These are phyloP conservation scores for Oryza punctata DNA, from an alignment of 176 grass and related monocot species.

Conservation along the genomic window DNA sequence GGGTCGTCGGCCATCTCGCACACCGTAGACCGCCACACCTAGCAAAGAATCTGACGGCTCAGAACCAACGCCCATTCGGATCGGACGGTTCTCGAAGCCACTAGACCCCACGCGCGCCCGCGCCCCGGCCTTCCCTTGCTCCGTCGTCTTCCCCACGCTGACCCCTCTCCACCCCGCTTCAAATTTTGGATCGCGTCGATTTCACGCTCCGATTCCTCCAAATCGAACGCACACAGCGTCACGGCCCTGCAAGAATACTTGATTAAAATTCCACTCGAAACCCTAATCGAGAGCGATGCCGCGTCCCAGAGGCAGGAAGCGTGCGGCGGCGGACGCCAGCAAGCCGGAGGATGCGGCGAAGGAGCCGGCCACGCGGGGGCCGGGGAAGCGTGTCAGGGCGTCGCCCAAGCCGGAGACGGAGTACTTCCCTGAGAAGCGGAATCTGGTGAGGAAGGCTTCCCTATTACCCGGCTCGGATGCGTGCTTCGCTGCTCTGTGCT, in stretches of 20 bases:
- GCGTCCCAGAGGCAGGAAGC: conserved; percentile 52
- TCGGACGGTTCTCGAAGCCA: no score
- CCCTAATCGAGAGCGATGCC: conserved; percentile 44
- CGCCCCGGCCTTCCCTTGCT: not conserved
- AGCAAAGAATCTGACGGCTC: no score
- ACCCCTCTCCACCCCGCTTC: conserved; percentile 30
- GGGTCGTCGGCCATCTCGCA: no score
- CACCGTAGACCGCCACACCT: no score
- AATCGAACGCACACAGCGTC: not conserved
- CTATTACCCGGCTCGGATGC: not conserved
- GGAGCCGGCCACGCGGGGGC: not conserved
- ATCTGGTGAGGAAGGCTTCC: conserved; percentile 47
- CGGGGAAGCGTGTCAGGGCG: conserved; percentile 39
- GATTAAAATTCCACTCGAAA: not conserved
- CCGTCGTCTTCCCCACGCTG: no score
- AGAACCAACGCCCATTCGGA: no score
- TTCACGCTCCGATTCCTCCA: conserved; percentile 44
- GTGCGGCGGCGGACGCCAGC: conserved; percentile 19
- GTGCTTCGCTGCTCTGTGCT: conserved; percentile 4
- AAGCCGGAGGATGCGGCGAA: conserved; percentile 10
- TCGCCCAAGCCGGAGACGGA: conserved; percentile 51
- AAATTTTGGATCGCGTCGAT: conserved; percentile 70
- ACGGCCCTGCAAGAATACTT: not conserved
- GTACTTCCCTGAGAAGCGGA: conserved; percentile 59
- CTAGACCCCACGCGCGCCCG: no score